A percentile compares a stretch with the other conserved stretches of the same genome.
Evolutionary conservation across 2,329 filamentous ascomycete species (phyloP).

Genomic region (Colletotrichum paranaense): DNA sequence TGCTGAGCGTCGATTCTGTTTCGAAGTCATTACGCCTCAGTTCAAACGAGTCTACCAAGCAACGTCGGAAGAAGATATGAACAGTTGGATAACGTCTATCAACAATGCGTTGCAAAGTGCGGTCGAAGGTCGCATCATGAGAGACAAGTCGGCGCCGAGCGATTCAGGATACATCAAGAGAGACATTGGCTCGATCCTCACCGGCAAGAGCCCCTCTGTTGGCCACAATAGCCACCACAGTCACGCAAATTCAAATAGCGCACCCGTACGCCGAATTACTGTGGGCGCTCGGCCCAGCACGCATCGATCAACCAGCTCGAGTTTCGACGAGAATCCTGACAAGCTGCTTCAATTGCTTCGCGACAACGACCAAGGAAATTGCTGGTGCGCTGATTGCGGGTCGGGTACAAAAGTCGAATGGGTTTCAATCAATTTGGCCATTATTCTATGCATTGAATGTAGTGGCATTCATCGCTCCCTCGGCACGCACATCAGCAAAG

Average conservation of each 20-base stretch:
- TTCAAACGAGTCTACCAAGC: constrained; percentile 98
- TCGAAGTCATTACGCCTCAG: constrained; percentile 97
- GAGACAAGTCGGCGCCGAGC: constrained; percentile 57
- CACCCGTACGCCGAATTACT: constrained; percentile 86
- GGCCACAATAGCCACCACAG: constrained; percentile 62
- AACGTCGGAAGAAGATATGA: constrained; percentile 98
- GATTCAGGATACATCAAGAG: constrained; percentile 73
- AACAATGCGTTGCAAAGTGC: constrained; percentile 98
- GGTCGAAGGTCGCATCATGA: constrained; percentile 81
- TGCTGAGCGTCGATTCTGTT: constrained; percentile 94
- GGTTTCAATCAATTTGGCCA: constrained; percentile 98
- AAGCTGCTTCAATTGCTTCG: constrained; percentile 88
- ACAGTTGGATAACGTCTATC: constrained; percentile 93
- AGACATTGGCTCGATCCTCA: constrained; percentile 92
- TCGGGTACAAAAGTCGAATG: constrained; percentile 95
- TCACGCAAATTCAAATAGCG: constrained; percentile 55
- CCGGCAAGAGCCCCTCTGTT: constrained; percentile 86
- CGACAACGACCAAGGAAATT: constrained; percentile 92
- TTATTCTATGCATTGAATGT: constrained; percentile 97
- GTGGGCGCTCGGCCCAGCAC: constrained; percentile 88
- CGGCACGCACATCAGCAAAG: constrained; percentile 97
- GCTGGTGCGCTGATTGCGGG: constrained; percentile 93
- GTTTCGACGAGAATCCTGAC: constrained; percentile 84
- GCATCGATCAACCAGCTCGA: constrained; percentile 74
- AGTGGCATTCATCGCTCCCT: constrained; percentile 96